Evolutionary conservation across 331 rosid species (phyloP).

Genomic region (Dryas integrifolia): DNA sequence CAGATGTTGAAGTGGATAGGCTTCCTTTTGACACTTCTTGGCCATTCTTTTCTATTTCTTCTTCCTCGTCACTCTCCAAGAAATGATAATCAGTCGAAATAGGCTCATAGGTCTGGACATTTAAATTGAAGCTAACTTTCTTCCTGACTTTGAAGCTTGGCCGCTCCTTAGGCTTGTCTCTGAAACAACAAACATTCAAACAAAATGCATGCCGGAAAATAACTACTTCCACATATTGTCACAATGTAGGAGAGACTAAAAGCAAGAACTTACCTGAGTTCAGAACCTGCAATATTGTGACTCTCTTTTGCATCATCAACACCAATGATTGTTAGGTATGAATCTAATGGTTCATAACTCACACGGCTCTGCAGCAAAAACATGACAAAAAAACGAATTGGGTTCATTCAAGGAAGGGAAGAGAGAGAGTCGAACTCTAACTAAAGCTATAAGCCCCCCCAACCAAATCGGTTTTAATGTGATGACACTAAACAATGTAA

Average conservation of each 20-base stretch:
- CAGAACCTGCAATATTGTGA: conserved; percentile 32
- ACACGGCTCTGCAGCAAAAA: conserved; percentile 50
- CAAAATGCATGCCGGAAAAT: neutral
- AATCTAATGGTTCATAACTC: conserved; percentile 51
- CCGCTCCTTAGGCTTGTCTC: conserved; percentile 56
- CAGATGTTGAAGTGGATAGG: conserved; percentile 24
- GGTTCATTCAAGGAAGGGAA: too few relatives aligned
- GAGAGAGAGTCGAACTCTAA: too few relatives aligned
- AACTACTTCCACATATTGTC: neutral
- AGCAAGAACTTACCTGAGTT: conserved; percentile 41
- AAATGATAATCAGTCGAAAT: conserved; percentile 44
- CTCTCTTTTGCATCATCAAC: conserved; percentile 32
- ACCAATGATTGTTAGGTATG: conserved; percentile 28
- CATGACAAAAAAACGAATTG: neutral
- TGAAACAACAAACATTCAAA: conserved; percentile 27
- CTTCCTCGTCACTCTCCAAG: conserved; percentile 50
- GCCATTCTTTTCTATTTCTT: conserved; percentile 28
- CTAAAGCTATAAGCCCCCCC: too few relatives aligned
- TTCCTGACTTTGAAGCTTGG: conserved; percentile 50
- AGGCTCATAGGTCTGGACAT: conserved; percentile 76
- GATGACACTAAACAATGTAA: neutral
- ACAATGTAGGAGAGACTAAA: neutral
- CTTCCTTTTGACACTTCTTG: conserved; percentile 26
- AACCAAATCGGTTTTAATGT: neutral
- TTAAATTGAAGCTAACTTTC: conserved; percentile 87